These are phyloP conservation scores for Amphirosellinia nigrospora DNA, from an alignment of 495 filamentous ascomycete species.

Conservation along the genomic window DNA sequence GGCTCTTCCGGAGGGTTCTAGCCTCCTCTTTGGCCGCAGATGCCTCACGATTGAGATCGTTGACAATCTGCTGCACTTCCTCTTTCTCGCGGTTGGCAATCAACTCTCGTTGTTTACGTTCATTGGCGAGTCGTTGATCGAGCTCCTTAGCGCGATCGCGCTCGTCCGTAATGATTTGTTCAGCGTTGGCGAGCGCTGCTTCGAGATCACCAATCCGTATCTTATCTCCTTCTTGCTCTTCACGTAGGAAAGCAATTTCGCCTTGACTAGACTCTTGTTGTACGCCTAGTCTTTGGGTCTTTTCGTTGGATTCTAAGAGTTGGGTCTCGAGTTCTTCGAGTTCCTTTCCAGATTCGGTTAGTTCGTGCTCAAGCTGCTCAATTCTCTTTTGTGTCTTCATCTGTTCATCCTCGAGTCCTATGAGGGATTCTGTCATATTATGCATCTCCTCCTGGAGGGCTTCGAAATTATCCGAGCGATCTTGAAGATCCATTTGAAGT, in stretches of 20 bases:
- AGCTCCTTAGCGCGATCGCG: constrained; percentile 79
- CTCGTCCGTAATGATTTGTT: constrained; percentile 77
- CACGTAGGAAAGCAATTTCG: constrained; percentile 92
- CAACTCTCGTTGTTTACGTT: constrained; percentile 85
- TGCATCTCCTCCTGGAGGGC: constrained; percentile 90
- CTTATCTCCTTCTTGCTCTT: constrained; percentile 97
- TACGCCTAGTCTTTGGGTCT: constrained; percentile 82
- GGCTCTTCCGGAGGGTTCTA: constrained; percentile 75
- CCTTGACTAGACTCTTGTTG: constrained; percentile 91
- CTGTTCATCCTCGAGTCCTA: constrained; percentile 86
- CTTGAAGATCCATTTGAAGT: constrained; percentile 69
- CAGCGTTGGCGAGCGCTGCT: constrained; percentile 73
- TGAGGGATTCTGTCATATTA: constrained; percentile 80
- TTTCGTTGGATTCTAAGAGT: constrained; percentile 79
- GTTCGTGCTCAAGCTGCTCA: constrained; percentile 75
- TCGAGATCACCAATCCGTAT: constrained; percentile 96
- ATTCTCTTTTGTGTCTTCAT: constrained; percentile 66
- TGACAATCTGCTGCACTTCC: constrained; percentile 74
- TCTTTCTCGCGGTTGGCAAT: constrained; percentile 87
- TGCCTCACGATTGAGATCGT: constrained; percentile 84
- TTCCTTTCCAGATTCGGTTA: constrained; percentile 76
- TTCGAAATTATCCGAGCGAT: constrained; percentile 80
- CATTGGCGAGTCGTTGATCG: constrained; percentile 75
- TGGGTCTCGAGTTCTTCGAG: constrained; percentile 77
- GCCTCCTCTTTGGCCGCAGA: constrained; percentile 84